Conservation (phyloP, 2,329 filamentous ascomycete species). For the Plenodomus biglobosus region DNA sequence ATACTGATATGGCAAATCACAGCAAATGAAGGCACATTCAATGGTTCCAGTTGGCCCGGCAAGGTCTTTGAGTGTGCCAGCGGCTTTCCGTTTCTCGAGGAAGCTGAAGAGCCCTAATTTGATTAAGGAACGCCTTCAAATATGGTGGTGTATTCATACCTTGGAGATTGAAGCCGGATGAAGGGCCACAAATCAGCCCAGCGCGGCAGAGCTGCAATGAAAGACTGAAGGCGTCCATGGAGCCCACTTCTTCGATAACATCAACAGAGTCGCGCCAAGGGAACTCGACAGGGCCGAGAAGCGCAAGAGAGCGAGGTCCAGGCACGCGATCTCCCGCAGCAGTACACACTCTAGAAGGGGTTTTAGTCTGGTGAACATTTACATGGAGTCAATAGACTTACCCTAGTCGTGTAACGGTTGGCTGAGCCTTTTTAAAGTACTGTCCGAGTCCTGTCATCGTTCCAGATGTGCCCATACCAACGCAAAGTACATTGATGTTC, state of each 20-base stretch:
- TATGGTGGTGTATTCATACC: conserved; percentile 39
- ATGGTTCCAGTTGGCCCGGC: conserved; percentile 11
- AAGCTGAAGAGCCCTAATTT: conserved; percentile 19
- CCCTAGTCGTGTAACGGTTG: conserved; percentile 23
- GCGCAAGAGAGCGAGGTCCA: conserved; percentile 57
- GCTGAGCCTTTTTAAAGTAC: conserved; percentile 23
- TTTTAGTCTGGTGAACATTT: neutral
- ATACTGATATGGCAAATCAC: conserved; percentile 66
- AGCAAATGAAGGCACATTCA: conserved; percentile 56
- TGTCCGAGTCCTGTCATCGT: conserved; percentile 26
- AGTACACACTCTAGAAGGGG: conserved; percentile 55
- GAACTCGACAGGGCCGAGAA: conserved; percentile 56
- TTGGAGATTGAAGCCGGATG: conserved; percentile 60
- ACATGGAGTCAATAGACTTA: neutral
- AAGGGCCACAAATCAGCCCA: conserved; percentile 62
- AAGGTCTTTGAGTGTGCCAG: conserved; percentile 13
- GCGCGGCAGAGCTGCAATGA: conserved; percentile 59
- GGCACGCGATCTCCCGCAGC: conserved; percentile 60
- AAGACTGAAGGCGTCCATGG: conserved; percentile 55
- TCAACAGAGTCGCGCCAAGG: conserved; percentile 62
- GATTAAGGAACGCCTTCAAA: neutral
- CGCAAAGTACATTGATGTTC: conserved; percentile 58
- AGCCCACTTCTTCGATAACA: conserved; percentile 59
- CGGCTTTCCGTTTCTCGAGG: conserved; percentile 12
- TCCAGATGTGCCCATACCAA: conserved; percentile 60